Evolutionary conservation across 805 yeast species (phyloP).

Genomic region (Spathaspora gorwiae): DNA sequence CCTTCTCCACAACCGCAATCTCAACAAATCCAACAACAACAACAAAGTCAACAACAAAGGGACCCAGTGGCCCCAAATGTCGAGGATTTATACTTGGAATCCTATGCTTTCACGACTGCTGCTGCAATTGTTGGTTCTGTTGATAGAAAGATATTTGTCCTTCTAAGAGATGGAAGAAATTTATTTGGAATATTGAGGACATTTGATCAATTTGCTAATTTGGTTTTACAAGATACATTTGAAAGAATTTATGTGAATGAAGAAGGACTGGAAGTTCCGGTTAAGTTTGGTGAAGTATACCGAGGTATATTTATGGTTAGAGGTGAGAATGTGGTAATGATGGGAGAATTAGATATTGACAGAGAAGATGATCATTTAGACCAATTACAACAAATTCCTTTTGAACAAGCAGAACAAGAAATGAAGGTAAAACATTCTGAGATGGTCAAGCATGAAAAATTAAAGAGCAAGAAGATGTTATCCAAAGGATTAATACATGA

Average conservation of each 20-base stretch:
- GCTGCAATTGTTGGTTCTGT: conserved; percentile 88
- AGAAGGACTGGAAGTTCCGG: conserved; percentile 35
- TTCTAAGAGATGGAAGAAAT: conserved; percentile 84
- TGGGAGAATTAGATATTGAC: conserved; percentile 92
- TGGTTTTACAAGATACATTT: conserved; percentile 85
- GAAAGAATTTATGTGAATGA: conserved; percentile 70
- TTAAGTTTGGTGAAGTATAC: conserved; percentile 66
- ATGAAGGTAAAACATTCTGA: conserved; percentile 24
- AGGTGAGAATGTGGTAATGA: conserved; percentile 91
- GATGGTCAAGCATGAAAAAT: conserved; percentile 38
- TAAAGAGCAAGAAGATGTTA: conserved; percentile 45
- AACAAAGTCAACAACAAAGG: conserved; percentile 5
- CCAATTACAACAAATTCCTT: conserved; percentile 54
- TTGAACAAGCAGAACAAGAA: conserved; percentile 53
- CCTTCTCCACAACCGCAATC: conserved; percentile 1
- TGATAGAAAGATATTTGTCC: conserved; percentile 76
- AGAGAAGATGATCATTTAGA: conserved; percentile 69
- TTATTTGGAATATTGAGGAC: conserved; percentile 88
- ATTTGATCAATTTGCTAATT: conserved; percentile 91
- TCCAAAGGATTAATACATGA: conserved; percentile 55
- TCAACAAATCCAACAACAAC: conserved; percentile 5
- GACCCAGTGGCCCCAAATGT: conserved; percentile 30
- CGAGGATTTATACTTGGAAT: conserved; percentile 64
- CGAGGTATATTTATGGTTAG: conserved; percentile 84
- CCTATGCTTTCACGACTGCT: conserved; percentile 81